These are phyloP conservation scores for Backusella circina DNA, from an alignment of 192 early-diverging fungal genomes.

Conservation along the genomic window DNA sequence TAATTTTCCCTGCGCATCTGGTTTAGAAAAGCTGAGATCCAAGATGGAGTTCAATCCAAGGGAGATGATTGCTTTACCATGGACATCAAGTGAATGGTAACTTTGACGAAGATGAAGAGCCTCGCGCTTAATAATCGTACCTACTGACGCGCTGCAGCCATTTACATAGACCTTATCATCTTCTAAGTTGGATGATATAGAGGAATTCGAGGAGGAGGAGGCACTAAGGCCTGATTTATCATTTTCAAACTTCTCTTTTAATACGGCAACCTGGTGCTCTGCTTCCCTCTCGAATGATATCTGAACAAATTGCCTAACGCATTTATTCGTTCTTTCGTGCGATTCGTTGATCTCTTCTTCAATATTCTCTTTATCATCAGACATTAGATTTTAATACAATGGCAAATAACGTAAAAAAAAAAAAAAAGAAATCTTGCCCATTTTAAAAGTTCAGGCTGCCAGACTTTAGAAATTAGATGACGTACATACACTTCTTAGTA, in stretches of 20 bases:
- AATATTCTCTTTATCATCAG: conserved; percentile 3
- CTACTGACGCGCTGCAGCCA: background rate
- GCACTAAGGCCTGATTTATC: background rate
- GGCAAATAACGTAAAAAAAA: background rate
- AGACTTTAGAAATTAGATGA: too few relatives aligned
- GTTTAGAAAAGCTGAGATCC: background rate
- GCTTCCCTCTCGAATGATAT: conserved; percentile 2
- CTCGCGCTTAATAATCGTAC: conserved; percentile 1
- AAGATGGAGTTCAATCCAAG: too few relatives aligned
- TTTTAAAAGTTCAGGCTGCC: too few relatives aligned
- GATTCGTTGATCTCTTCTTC: background rate
- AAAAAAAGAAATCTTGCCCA: too few relatives aligned
- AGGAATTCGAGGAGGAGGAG: too few relatives aligned
- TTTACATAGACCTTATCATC: background rate
- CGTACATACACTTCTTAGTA: too few relatives aligned
- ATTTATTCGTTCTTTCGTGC: background rate
- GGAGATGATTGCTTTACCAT: too few relatives aligned
- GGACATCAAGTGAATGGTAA: too few relatives aligned
- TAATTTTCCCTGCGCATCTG: background rate
- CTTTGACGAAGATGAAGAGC: too few relatives aligned
- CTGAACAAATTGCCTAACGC: background rate
- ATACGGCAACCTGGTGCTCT: background rate
- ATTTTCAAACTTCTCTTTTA: background rate
- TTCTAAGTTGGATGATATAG: background rate
- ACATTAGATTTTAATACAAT: conserved; percentile 5